Conservation (phyloP, 352 stramenopile genomes). For the Pythium oligandrum region DNA sequence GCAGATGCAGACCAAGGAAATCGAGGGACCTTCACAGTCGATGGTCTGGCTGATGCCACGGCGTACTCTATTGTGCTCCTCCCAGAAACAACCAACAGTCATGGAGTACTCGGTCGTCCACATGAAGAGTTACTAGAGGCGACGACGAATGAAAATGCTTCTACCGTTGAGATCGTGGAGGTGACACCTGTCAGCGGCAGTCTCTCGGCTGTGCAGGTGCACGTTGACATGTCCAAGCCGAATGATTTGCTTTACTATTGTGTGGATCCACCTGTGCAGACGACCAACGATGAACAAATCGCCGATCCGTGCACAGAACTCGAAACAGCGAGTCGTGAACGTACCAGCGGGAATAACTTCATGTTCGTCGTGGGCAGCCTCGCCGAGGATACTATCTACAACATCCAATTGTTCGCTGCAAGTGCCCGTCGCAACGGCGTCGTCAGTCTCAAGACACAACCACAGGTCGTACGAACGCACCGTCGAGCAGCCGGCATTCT, state of each 20-base stretch:
- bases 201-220: conserved; percentile 31
- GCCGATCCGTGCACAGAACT: no score
- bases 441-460: conserved; percentile 24
- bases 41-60: conserved; percentile 36
- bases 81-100: conserved; percentile 55
- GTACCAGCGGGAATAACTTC: conserved; percentile 15
- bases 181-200: conserved; percentile 30
- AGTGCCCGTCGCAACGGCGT: conserved; percentile 54
- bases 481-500: conserved; percentile 30
- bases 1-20: no score
- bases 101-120: conserved; percentile 49
- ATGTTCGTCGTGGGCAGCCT: conserved; percentile 47
- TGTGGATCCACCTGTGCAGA: conserved; percentile 8
- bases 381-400: conserved; percentile 41
- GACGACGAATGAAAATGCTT: conserved; percentile 63
- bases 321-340: background rate
- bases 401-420: conserved; percentile 46
- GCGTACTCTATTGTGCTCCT: conserved; percentile 54
- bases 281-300: no score
- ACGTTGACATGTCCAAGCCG: conserved; percentile 51
- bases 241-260: conserved; percentile 51
- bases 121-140: conserved; percentile 43
- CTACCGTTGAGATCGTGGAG: conserved; percentile 30
- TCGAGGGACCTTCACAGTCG: conserved; percentile 12
- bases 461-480: conserved; percentile 32